A percentile compares a stretch with the other conserved stretches of the same genome.
phyloP scores from a whole-genome alignment of 2,329 filamentous ascomycete species.

The Xylaria digitata region DNA sequence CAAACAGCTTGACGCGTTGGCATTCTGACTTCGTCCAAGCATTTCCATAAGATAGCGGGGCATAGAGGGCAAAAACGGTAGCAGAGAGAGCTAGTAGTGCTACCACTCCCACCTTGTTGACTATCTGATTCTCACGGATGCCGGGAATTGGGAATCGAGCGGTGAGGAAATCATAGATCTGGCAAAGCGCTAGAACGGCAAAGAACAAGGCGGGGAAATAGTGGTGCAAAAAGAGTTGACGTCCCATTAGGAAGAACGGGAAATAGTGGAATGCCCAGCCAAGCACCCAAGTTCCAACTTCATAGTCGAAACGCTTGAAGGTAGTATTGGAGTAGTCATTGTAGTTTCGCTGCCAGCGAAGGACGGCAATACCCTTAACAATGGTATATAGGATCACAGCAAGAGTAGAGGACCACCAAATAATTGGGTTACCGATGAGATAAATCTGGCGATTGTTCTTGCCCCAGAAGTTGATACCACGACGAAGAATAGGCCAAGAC shows the following conservation, averaged over 20 bases:
- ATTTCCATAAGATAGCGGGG: conserved; percentile 92
- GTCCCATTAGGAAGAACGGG: conserved; percentile 97
- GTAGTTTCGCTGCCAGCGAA: conserved; percentile 95
- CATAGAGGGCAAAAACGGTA: conserved; percentile 83
- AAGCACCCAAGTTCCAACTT: conserved; percentile 88
- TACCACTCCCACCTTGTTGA: conserved; percentile 80
- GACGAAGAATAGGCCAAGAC: conserved; percentile 90
- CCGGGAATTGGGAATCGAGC: conserved; percentile 77
- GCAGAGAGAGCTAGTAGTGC: conserved; percentile 79
- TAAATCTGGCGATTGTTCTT: conserved; percentile 95
- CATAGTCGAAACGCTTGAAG: conserved; percentile 98
- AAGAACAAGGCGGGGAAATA: conserved; percentile 99
- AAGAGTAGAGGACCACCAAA: conserved; percentile 91
- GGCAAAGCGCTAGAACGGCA: conserved; percentile 87
- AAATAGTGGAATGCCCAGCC: conserved; percentile 99
- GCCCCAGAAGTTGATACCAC: conserved; percentile 99
- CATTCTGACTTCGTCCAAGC: conserved; percentile 92
- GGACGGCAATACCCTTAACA: conserved; percentile 88
- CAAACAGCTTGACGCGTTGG: conserved; percentile 85
- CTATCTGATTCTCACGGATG: conserved; percentile 73
- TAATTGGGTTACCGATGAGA: conserved; percentile 90
- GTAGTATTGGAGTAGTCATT: conserved; percentile 82
- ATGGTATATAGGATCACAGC: conserved; percentile 80
- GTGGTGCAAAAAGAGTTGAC: conserved; percentile 97
- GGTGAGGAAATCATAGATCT: conserved; percentile 87